These are phyloP conservation scores for Penicillium goetzii DNA, from an alignment of 495 filamentous ascomycete species.

Conservation along the genomic window DNA sequence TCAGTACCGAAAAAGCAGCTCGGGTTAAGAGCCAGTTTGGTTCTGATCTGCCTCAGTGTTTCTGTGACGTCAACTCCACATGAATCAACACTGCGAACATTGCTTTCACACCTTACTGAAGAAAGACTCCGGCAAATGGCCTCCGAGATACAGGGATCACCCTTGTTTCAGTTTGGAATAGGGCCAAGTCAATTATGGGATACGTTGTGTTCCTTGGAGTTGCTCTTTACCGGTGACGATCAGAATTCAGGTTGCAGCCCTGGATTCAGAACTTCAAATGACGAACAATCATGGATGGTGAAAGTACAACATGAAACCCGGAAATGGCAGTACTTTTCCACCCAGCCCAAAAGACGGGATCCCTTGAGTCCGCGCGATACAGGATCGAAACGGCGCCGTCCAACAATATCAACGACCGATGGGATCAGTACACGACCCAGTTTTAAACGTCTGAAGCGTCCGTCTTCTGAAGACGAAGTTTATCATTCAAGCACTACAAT, in stretches of 20 bases:
- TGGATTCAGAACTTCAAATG: neutral
- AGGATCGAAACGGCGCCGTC: neutral
- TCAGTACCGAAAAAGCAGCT: neutral
- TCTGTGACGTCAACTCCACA: neutral
- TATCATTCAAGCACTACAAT: neutral
- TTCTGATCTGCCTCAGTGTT: neutral
- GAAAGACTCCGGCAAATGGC: neutral
- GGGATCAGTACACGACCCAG: neutral
- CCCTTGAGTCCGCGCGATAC: neutral
- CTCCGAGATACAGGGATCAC: neutral
- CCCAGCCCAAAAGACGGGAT: neutral
- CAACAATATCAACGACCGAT: neutral
- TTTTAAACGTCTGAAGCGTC: neutral
- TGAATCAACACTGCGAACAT: neutral
- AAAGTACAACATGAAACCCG: neutral
- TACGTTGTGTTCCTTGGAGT: neutral
- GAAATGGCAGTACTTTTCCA: neutral
- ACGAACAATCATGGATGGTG: neutral
- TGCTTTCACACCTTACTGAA: neutral
- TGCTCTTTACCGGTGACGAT: neutral
- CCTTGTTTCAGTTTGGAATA: neutral
- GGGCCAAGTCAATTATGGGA: neutral
- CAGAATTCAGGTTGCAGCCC: neutral
- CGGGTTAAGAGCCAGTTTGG: neutral
- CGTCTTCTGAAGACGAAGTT: neutral